Conservation (phyloP, 228 moss, liverwort and hornwort genomes). For the Sphagnum fallax region DNA sequence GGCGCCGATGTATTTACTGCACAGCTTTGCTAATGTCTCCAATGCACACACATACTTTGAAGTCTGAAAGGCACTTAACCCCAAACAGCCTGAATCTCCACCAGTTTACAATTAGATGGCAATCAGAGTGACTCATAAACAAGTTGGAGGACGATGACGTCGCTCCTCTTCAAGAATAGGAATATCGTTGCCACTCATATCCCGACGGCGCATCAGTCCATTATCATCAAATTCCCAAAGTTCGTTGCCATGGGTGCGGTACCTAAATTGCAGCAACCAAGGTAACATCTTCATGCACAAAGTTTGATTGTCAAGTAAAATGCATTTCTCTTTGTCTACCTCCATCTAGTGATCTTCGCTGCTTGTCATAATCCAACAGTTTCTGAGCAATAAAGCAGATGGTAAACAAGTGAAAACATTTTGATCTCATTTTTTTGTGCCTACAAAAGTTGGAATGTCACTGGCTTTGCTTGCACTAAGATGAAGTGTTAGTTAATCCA, state of each 20-base stretch:
- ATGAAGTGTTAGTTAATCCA: neutral
- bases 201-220: slow-evolving; percentile 79
- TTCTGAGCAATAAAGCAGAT: no score
- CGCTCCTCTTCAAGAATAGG: slow-evolving; percentile 53
- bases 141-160: slow-evolving; percentile 30
- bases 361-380: no score
- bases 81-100: no score
- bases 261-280: slow-evolving; percentile 19
- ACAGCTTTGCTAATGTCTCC: no score
- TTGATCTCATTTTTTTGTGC: no score
- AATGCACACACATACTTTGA: no score
- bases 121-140: neutral
- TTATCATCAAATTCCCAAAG: slow-evolving; percentile 86
- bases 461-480: neutral
- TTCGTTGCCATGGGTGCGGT: slow-evolving; percentile 86
- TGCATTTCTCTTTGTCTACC: neutral
- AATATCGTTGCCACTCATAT: slow-evolving; percentile 93
- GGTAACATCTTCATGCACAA: no score
- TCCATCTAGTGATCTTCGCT: neutral
- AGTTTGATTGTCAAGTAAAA: neutral
- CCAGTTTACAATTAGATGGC: neutral
- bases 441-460: no score
- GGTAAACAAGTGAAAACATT: no score
- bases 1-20: no score
- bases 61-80: no score